phyloP scores from a whole-genome alignment of 1,284 basidiomycete species.

The Trichosporon sp. region DNA sequence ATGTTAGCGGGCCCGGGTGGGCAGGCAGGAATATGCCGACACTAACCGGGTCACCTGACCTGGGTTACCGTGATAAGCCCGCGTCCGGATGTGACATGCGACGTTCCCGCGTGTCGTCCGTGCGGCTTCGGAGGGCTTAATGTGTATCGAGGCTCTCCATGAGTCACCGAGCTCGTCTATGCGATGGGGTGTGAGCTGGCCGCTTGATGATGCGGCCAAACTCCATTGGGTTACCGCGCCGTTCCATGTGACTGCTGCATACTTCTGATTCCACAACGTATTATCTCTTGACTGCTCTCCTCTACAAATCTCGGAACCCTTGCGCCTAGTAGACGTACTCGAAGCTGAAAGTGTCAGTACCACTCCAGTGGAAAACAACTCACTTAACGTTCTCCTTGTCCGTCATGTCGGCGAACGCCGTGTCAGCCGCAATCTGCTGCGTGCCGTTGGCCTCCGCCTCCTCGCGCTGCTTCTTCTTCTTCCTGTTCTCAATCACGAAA shows the following conservation, averaged over 20 bases:
- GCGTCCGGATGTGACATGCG: background rate
- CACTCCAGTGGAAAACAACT: constrained; percentile 5
- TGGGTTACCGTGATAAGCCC: constrained; percentile 6
- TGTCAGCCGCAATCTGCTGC: constrained; percentile 34
- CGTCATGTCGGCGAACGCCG: constrained; percentile 53
- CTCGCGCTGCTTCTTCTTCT: constrained; percentile 50
- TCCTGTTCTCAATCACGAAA: constrained; percentile 56
- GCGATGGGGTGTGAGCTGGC: no score
- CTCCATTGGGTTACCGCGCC: no score
- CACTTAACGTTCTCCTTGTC: constrained; percentile 55
- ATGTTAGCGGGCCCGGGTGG: background rate
- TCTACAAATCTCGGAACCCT: no score
- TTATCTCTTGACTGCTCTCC: no score
- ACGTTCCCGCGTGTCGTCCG: background rate
- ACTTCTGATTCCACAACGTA: no score
- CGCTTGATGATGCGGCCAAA: no score
- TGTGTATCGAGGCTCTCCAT: no score
- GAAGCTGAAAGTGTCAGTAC: constrained; percentile 22
- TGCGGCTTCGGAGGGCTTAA: background rate
- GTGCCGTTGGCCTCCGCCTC: constrained; percentile 23
- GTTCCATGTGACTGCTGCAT: no score
- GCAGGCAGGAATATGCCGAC: constrained; percentile 1
- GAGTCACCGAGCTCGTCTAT: no score
- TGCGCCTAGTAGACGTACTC: constrained; percentile 27
- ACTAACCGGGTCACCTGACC: background rate